These are phyloP conservation scores for Phytophthora ramorum DNA, from an alignment of 352 stramenopile genomes.

Conservation along the genomic window DNA sequence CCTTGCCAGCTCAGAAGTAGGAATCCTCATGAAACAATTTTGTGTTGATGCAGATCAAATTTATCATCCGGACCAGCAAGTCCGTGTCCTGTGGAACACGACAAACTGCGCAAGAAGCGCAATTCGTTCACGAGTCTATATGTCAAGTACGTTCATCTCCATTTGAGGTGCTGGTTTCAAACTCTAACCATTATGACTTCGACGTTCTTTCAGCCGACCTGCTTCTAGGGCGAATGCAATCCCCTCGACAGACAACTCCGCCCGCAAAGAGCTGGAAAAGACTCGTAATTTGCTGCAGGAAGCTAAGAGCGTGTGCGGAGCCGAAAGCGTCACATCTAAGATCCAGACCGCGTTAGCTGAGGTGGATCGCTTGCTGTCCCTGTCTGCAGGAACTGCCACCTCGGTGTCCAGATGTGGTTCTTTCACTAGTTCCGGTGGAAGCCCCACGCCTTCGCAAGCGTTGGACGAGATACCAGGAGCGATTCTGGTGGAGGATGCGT, in stretches of 20 bases:
- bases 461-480: slow-evolving; percentile 37
- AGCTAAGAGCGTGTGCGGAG: slow-evolving; percentile 49
- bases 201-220: slow-evolving; percentile 34
- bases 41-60: slow-evolving; percentile 15
- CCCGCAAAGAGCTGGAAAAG: slow-evolving; percentile 63
- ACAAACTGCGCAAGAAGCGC: slow-evolving; percentile 37
- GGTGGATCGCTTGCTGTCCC: slow-evolving; percentile 46
- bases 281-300: slow-evolving; percentile 59
- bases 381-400: slow-evolving; percentile 3
- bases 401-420: slow-evolving; percentile 19
- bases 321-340: slow-evolving; percentile 49
- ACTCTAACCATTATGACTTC: slow-evolving; percentile 4
- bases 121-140: slow-evolving; percentile 64
- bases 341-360: slow-evolving; percentile 58
- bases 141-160: slow-evolving; percentile 45
- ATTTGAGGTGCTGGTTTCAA: background rate
- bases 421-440: slow-evolving; percentile 25
- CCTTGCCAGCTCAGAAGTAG: background rate
- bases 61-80: slow-evolving; percentile 11
- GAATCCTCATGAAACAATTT: slow-evolving; percentile 7
- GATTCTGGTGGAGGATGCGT: slow-evolving; percentile 40
- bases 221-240: slow-evolving; percentile 34
- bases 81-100: slow-evolving; percentile 6
- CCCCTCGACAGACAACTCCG: slow-evolving; percentile 25
- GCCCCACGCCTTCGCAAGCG: slow-evolving; percentile 27